Conservation (phyloP, 169 alveolate genomes). For the Plasmodium falciparum region DNA sequence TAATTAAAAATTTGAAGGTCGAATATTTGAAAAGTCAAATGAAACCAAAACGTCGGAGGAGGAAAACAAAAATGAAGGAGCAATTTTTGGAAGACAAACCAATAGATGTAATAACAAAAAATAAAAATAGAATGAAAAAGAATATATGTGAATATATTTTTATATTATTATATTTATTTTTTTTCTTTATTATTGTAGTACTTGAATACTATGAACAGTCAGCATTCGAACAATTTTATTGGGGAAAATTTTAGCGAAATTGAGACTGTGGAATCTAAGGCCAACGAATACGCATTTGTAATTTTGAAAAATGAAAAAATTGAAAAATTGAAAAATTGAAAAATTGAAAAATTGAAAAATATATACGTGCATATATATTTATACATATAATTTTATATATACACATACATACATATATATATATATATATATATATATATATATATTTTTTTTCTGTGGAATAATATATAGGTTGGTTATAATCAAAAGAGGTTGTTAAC, state of each 20-base stretch:
- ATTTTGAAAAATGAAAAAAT: constrained; percentile 4
- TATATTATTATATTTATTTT: background rate
- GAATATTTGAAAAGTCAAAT: constrained; percentile 60
- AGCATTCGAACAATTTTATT: background rate
- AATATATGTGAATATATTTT: background rate
- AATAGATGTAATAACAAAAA: constrained; percentile 25
- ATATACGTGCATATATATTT: too few species aligned
- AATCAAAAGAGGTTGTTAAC: constrained; percentile 65
- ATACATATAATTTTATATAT: background rate
- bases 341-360: background rate
- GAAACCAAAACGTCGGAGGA: constrained; percentile 50
- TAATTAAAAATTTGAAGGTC: constrained; percentile 1
- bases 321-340: background rate
- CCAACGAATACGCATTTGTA: constrained; percentile 69
- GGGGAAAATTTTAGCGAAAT: background rate
- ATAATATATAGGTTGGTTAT: constrained; percentile 54
- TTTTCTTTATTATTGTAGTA: constrained; percentile 8
- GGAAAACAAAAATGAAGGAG: constrained; percentile 51
- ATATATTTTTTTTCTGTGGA: background rate
- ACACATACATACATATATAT: background rate
- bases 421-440: background rate
- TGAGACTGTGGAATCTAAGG: constrained; percentile 47
- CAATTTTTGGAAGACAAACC: constrained; percentile 61
- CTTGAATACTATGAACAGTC: constrained; percentile 14
- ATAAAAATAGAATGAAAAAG: background rate